Evolutionary conservation across 75 land plant genomes (phyloP).

Genomic region (Picea glauca): DNA sequence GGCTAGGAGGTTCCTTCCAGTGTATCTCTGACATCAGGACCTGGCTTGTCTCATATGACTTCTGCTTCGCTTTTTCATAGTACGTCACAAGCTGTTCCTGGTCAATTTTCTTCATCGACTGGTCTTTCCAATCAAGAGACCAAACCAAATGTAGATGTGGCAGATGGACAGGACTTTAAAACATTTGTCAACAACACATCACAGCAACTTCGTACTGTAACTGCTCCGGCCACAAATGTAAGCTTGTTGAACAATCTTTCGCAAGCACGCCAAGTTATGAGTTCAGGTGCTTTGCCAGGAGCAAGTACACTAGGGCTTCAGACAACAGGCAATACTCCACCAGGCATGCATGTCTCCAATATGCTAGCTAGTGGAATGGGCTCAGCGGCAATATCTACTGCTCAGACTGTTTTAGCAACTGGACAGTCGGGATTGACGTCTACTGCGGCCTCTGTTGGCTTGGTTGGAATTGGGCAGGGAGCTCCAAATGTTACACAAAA

Average conservation of each 20-base stretch:
- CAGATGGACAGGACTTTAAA: constrained; percentile 51
- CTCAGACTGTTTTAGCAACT: constrained; percentile 2
- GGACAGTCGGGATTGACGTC: too few species aligned
- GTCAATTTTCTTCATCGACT: constrained; percentile 40
- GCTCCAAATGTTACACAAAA: constrained; percentile 41
- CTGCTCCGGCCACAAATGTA: constrained; percentile 58
- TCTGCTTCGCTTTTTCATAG: constrained; percentile 29
- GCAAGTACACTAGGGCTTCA: constrained; percentile 47
- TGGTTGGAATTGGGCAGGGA: too few species aligned
- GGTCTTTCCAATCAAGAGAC: constrained; percentile 45
- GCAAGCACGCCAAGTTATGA: constrained; percentile 52
- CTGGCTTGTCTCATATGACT: constrained; percentile 40
- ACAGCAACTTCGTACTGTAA: constrained; percentile 50
- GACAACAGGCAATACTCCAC: constrained; percentile 44
- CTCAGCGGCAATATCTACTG: constrained; percentile 6
- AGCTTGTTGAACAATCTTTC: constrained; percentile 61
- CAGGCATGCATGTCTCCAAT: constrained; percentile 61
- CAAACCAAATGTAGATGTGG: constrained; percentile 27
- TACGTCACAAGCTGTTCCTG: constrained; percentile 37
- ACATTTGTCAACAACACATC: constrained; percentile 42
- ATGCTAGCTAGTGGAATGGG: constrained; percentile 14
- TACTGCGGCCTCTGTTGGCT: too few species aligned
- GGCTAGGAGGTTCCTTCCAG: constrained; percentile 61
- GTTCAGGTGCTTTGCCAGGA: constrained; percentile 48
- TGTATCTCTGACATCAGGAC: constrained; percentile 25